phyloP scores from a whole-genome alignment of 495 filamentous ascomycete genomes.

The Amphirosellinia nigrospora region DNA sequence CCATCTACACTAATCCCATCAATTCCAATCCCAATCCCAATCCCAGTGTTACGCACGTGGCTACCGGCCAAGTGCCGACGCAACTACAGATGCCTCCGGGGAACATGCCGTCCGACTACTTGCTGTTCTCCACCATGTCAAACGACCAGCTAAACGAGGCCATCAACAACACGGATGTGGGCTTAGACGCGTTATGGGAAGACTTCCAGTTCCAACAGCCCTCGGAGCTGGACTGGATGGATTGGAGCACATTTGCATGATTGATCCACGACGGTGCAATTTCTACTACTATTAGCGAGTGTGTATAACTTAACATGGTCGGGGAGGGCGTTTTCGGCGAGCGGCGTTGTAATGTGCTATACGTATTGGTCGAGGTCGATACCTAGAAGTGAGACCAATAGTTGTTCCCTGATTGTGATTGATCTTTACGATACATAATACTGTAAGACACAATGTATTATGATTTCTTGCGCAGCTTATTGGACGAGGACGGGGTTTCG shows the following conservation, averaged over 20 bases:
- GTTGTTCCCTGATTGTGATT: not conserved
- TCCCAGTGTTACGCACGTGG: constrained; percentile 30
- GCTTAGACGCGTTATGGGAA: constrained; percentile 40
- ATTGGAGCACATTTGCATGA: constrained; percentile 39
- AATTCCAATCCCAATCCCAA: constrained; percentile 32
- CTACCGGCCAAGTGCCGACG: constrained; percentile 32
- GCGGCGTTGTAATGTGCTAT: not conserved
- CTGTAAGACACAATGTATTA: too few species aligned
- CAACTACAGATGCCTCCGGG: constrained; percentile 34
- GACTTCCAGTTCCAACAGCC: constrained; percentile 42
- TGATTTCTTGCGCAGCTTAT: not conserved
- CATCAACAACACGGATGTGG: constrained; percentile 41
- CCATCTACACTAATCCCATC: constrained; percentile 34
- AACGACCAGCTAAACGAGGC: constrained; percentile 44
- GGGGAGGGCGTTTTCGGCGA: not conserved
- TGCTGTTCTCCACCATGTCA: constrained; percentile 44
- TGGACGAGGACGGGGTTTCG: not conserved
- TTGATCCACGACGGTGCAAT: not conserved
- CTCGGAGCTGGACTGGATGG: constrained; percentile 42
- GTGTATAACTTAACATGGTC: not conserved
- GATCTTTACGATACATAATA: not conserved
- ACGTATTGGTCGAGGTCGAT: not conserved
- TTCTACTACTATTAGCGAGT: not conserved
- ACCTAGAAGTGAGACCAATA: not conserved
- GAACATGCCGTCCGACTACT: constrained; percentile 37